Evolutionary conservation across 176 grass and related monocot genomes (phyloP).

Genomic region (Aegilops umbellulata): DNA sequence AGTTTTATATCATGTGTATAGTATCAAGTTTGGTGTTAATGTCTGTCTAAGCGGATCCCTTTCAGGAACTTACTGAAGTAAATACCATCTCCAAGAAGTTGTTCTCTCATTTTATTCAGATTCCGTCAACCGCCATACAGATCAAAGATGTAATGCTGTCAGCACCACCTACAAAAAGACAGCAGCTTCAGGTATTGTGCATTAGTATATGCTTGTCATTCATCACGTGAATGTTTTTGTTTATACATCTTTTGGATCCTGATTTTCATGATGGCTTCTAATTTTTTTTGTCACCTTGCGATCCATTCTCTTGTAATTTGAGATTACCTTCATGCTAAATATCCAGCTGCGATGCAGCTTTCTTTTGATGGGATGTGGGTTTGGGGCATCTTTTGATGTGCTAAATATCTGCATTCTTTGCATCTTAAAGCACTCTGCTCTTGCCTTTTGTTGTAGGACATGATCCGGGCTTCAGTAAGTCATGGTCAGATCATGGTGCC

Average conservation of each 20-base stretch:
- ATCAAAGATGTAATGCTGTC: constrained; percentile 90
- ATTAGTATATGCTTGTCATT: constrained; percentile 11
- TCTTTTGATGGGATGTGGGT: constrained; percentile 10
- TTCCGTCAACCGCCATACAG: constrained; percentile 64
- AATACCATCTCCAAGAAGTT: constrained; percentile 70
- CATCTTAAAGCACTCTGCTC: not conserved
- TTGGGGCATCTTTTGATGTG: not conserved
- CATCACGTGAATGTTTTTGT: not conserved
- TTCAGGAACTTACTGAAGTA: constrained; percentile 77
- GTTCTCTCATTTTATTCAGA: constrained; percentile 94
- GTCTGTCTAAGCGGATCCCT: not conserved
- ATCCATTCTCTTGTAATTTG: not conserved
- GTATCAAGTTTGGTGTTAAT: not conserved
- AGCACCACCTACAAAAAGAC: constrained; percentile 57
- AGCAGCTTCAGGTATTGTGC: constrained; percentile 71
- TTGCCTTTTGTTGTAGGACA: constrained; percentile 59
- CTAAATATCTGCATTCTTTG: not conserved
- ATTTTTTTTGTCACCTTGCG: not conserved
- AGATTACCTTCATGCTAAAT: constrained; percentile 16
- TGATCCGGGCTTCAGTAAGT: constrained; percentile 82
- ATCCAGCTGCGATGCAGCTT: constrained; percentile 7
- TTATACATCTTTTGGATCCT: constrained; percentile 10
- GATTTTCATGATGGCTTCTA: constrained; percentile 3
- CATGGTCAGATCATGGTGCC: constrained; percentile 50
- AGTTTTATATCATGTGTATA: not conserved